Percentiles rank a stretch among this genome's conserved stretches.
Evolutionary conservation across 225 moss, liverwort and hornwort genomes (phyloP).

Genomic region (Pseudisothecium myosuroides): DNA sequence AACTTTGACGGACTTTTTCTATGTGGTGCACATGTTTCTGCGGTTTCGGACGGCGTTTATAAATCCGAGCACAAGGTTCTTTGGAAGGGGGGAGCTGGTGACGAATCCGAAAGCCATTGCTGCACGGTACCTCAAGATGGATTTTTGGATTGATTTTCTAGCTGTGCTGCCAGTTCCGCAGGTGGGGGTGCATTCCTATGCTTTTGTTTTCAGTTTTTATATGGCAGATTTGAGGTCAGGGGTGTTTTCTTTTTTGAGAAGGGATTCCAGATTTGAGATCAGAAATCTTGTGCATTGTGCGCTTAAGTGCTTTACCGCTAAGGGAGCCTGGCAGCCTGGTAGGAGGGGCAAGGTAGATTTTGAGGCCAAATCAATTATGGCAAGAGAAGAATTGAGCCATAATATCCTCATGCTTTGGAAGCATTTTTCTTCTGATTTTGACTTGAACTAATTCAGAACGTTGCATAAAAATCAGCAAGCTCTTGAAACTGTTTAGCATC

Average conservation of each 20-base stretch:
- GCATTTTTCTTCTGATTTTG: not conserved
- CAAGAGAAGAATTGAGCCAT: not conserved
- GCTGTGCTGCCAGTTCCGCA: slow-evolving; percentile 59
- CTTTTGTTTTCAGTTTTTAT: not conserved
- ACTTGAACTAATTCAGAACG: not conserved
- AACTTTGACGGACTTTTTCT: slow-evolving; percentile 66
- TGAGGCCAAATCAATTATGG: not conserved
- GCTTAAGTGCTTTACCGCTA: not conserved
- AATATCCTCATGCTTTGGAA: not conserved
- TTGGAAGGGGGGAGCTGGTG: slow-evolving; percentile 51
- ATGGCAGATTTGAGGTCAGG: not conserved
- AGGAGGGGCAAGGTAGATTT: not conserved
- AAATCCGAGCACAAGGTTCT: slow-evolving; percentile 14
- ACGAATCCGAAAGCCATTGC: slow-evolving; percentile 24
- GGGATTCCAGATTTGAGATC: not conserved
- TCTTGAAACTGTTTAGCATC: not conserved
- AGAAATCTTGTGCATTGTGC: not conserved
- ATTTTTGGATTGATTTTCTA: slow-evolving; percentile 47
- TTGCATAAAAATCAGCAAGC: not conserved
- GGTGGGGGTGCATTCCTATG: slow-evolving; percentile 1
- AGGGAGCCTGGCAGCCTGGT: too few species aligned
- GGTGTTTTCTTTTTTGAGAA: not conserved
- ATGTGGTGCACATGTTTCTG: slow-evolving; percentile 76
- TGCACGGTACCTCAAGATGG: slow-evolving; percentile 6
- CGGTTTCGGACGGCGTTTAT: slow-evolving; percentile 37